Base-by-base conservation (phyloP, 805 yeast species). In the Ascoidea rubescens region DNA sequence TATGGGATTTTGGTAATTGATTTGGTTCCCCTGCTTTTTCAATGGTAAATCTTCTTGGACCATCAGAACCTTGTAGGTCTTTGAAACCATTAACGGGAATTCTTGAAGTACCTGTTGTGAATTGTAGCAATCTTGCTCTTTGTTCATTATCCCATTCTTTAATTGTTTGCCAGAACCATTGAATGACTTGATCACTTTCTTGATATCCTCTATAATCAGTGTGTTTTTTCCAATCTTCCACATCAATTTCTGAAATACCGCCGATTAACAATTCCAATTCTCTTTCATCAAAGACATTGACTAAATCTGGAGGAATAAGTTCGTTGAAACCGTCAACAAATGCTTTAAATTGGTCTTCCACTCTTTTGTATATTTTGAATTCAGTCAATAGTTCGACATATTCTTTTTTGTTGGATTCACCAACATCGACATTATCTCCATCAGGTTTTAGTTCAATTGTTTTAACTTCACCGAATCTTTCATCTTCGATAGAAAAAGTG, bases 11-110 rank as follows among this genome's bases (percentile, higher is more conserved):
- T 48, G 99, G 99, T 62, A 93, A 63, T 71, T 90, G 96, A 62
- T 81, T 83, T 42, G 84, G 64, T 66, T 91, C 98, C 54, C 99
- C 99, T 7, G 98, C 98, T 68, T 90, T 90, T 68, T 93, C 99
- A 66, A 93, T 91, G 5, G 99, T 93, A 69, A 93, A 93, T 66
- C 98, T 80, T 77, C 99, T 86, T 51, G 99, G 99, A 54, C 99
- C 99, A 71, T 93, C 99, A 30, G 96, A 86, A 58, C 99, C 99
- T 71, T 93, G 99, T 61, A 93, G 75, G 69, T 93, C 99, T 68
- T 93, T 93, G 77, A 93, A 93, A 46, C 99, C 99, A 68, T 91
- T 93, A 57, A 93, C 99, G 5, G 99, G 99, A 53, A 93, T 93
- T 72, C 99, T 84, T 28, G 97, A 89, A 4, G 99, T 93, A 76